Evolutionary conservation across 441 rosid genomes (phyloP).

Genomic region (Bruguiera hainesii): DNA sequence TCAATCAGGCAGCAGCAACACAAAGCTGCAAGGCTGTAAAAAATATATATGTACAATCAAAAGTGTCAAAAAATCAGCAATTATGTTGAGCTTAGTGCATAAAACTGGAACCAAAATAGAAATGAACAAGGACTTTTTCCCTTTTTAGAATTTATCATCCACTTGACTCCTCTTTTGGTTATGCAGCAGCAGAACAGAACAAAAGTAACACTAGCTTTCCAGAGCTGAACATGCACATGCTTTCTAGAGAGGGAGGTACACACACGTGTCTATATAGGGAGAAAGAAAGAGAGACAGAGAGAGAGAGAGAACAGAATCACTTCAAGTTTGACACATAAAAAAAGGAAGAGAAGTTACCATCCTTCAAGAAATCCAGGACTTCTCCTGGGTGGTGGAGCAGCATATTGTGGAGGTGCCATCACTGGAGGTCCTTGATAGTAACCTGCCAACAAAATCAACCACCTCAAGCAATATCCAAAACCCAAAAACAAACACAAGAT

Average conservation of each 20-base stretch:
- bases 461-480: background rate
- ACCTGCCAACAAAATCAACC: slow-evolving; percentile 27
- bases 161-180: too few species aligned
- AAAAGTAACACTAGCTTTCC: too few species aligned
- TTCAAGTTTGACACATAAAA: background rate
- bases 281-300: background rate
- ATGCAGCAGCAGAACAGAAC: too few species aligned
- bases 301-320: background rate
- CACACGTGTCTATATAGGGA: too few species aligned
- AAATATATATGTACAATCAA: background rate
- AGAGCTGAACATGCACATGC: too few species aligned
- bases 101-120: too few species aligned
- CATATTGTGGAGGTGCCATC: slow-evolving; percentile 71
- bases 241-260: too few species aligned
- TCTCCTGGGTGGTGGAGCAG: slow-evolving; percentile 56
- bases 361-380: slow-evolving; percentile 61
- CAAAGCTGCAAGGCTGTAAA: slow-evolving; percentile 47
- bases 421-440: slow-evolving; percentile 80
- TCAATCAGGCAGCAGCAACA: slow-evolving; percentile 38
- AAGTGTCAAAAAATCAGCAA: background rate
- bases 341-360: slow-evolving; percentile 36
- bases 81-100: background rate
- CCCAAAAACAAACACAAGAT: background rate
- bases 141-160: too few species aligned
- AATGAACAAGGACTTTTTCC: too few species aligned